Evolutionary conservation across 164 flowering plant species (phyloP), one percentile per base, ranked within the genome.

Genomic region (Warburgia ugandensis): DNA sequence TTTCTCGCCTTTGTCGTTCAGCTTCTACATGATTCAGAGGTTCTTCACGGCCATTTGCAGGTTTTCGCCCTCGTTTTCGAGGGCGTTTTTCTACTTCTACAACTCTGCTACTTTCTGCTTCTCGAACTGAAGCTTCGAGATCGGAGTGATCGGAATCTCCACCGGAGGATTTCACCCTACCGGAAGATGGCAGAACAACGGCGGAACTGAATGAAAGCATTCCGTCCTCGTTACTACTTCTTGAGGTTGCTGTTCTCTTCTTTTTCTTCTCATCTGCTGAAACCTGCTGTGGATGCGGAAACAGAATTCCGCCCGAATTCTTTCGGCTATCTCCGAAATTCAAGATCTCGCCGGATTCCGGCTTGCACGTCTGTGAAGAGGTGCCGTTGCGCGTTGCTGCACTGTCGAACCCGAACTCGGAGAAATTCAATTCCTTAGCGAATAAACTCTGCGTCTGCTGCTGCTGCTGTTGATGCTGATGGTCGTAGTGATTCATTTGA

Each of bases 1-100:
- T 91, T 77, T 91, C 98, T 22, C 98, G 62, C 53, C 98, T 67
- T 59, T 87, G 96, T 49, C 98, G 58, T 75, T 91, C 98, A 3
- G 98, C 98, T 54, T 91, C 98, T 0, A 91, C 98, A 41, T 87
- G 96, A 56, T 91, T 91, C 68, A 91, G 44, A 0, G 98, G 96
- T 73, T 91, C 95, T 54, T 83, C 87, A 30, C 98, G 67, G 1
- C 98, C 98, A 56, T 91, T 91, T 0, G 96, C 98, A 0, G 98
- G 98, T 32, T 87, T 91, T 43, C 96, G 52, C 8, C 98, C 98
- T 0, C 98, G 65, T 59, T 91, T 91, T 41, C 90, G 41, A 0
- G 97, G 96, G 45, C 67, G 62, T 55, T 80, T 83, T 67, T 85
- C 94, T 0, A 77, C 72, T 0, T 80, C 89, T 16, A 74, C 77